Evolutionary conservation across 805 yeast genomes (phyloP).

Genomic region (Barnettozyma salicaria): DNA sequence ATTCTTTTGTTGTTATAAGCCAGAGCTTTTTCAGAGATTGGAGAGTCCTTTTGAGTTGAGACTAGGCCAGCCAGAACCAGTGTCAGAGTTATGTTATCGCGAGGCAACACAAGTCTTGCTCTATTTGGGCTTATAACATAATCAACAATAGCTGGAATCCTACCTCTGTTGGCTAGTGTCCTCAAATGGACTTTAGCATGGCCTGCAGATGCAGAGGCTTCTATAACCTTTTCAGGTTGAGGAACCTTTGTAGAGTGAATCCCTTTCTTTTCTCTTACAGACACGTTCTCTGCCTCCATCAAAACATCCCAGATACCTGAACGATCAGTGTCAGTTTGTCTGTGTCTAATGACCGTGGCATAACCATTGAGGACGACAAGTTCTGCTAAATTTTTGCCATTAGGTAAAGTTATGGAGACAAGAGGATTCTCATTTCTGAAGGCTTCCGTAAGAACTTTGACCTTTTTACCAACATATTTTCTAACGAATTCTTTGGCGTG

Average conservation of each 20-base stretch:
- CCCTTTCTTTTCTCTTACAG: slow-evolving; percentile 53
- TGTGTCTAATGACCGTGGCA: slow-evolving; percentile 75
- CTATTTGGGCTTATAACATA: slow-evolving; percentile 64
- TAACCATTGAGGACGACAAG: slow-evolving; percentile 56
- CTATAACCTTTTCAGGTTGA: slow-evolving; percentile 59
- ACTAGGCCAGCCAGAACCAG: slow-evolving; percentile 72
- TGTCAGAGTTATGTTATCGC: slow-evolving; percentile 63
- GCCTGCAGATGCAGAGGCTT: slow-evolving; percentile 69
- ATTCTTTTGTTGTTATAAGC: slow-evolving; percentile 47
- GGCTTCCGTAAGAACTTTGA: slow-evolving; percentile 56
- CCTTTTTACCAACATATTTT: slow-evolving; percentile 65
- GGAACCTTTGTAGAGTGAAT: slow-evolving; percentile 50
- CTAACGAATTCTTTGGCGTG: slow-evolving; percentile 74
- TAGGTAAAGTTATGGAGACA: slow-evolving; percentile 49
- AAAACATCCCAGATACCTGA: slow-evolving; percentile 74
- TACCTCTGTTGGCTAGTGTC: slow-evolving; percentile 59
- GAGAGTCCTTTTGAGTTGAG: slow-evolving; percentile 33
- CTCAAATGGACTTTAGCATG: slow-evolving; percentile 72
- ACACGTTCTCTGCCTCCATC: slow-evolving; percentile 60
- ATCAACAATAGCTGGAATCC: slow-evolving; percentile 66
- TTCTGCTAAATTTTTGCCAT: slow-evolving; percentile 55
- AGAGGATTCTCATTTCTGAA: slow-evolving; percentile 63
- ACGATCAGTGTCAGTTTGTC: slow-evolving; percentile 63
- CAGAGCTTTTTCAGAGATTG: slow-evolving; percentile 43
- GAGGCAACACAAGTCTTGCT: slow-evolving; percentile 58